Percentiles rank a stretch among this genome's conserved stretches.
Evolutionary conservation across 257 asterid species (phyloP).

Genomic region (Osmanthus fragrans): DNA sequence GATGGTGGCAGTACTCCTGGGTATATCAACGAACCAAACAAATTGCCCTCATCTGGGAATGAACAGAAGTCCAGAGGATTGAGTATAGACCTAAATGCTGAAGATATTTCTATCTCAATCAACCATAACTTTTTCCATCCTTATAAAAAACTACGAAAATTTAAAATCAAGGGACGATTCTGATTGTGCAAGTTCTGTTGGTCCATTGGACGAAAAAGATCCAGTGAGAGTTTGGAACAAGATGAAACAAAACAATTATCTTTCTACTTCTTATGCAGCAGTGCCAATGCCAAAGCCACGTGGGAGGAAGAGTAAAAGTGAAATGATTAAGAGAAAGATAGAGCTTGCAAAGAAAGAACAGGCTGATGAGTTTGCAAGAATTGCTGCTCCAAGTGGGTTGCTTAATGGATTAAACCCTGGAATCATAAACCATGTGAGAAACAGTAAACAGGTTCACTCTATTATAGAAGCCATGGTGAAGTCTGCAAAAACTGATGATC

Average conservation of each 20-base stretch:
- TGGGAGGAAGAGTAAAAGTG: constrained; percentile 57
- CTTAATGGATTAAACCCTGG: constrained; percentile 92
- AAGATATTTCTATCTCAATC: constrained; percentile 52
- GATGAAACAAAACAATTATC: constrained; percentile 77
- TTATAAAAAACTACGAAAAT: constrained; percentile 35
- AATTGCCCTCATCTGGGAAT: constrained; percentile 25
- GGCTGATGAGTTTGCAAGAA: constrained; percentile 75
- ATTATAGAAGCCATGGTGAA: constrained; percentile 80
- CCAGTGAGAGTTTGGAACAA: constrained; percentile 76
- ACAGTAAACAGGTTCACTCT: constrained; percentile 86
- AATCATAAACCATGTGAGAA: constrained; percentile 91
- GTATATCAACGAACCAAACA: constrained; percentile 29
- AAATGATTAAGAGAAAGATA: constrained; percentile 57
- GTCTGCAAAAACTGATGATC: constrained; percentile 56
- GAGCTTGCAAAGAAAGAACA: constrained; percentile 86
- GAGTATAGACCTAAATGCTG: constrained; percentile 64
- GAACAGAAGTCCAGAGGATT: constrained; percentile 40
- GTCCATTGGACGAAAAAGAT: constrained; percentile 58
- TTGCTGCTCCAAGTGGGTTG: constrained; percentile 94
- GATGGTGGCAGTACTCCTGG: constrained; percentile 28
- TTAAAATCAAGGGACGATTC: constrained; percentile 51
- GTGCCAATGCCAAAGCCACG: constrained; percentile 54
- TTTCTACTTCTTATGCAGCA: constrained; percentile 50
- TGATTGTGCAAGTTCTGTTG: constrained; percentile 78
- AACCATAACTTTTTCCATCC: constrained; percentile 44